Conservation (phyloP, 129 eudicot genomes). For the Lonicera japonica region DNA sequence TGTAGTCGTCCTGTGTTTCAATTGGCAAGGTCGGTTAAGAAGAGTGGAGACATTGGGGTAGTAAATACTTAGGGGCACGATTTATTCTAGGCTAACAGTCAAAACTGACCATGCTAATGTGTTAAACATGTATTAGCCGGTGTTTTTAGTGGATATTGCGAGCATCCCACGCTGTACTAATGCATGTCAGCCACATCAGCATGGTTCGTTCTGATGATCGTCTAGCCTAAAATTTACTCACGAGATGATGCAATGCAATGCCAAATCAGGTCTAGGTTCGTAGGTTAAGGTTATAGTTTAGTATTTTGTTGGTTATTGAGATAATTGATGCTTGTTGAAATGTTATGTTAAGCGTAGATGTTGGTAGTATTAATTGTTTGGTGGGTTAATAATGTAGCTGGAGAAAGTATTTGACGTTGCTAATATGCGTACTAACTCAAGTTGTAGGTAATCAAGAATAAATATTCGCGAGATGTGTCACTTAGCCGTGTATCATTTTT, state of each 20-base stretch:
- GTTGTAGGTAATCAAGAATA: background rate
- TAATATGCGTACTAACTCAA: background rate
- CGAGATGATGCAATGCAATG: no score
- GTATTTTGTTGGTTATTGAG: background rate
- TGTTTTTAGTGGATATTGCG: no score
- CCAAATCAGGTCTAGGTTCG: background rate
- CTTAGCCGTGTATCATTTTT: no score
- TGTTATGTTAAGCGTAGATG: background rate
- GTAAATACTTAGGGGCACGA: constrained; percentile 9
- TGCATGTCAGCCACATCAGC: no score
- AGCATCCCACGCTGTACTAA: no score
- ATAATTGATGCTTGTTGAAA: constrained; percentile 1
- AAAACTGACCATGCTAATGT: background rate
- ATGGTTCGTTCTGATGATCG: no score
- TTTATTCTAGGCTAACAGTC: constrained; percentile 3
- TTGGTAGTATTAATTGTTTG: background rate
- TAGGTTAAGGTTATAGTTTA: background rate
- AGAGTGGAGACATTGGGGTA: constrained; percentile 14
- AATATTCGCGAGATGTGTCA: background rate
- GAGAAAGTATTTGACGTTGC: background rate
- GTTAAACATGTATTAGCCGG: no score
- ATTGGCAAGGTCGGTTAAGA: constrained; percentile 38
- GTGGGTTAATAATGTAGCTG: background rate
- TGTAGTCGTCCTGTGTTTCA: constrained; percentile 64
- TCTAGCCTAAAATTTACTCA: no score